A percentile compares a stretch with the other conserved stretches of the same genome.
Evolutionary conservation across 2,329 filamentous ascomycete species (phyloP).

Genomic region (Talaromyces sp.): DNA sequence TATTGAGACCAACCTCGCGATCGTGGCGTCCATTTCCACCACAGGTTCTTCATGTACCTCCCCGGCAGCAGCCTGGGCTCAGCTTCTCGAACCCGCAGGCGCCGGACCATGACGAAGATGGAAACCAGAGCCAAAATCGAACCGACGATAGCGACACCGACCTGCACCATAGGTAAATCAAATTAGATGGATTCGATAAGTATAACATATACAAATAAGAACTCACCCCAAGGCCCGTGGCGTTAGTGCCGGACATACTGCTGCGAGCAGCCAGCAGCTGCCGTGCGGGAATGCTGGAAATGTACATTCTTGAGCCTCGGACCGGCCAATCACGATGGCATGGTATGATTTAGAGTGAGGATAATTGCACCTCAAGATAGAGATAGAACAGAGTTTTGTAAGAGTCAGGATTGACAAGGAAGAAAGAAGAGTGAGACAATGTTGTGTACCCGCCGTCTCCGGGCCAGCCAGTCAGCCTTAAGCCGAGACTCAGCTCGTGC

Average conservation of each 20-base stretch:
- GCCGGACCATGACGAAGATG: constrained; percentile 42
- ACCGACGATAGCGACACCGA: constrained; percentile 34
- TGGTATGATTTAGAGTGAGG: neutral
- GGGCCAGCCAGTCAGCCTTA: constrained; percentile 12
- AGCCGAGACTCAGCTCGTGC: neutral
- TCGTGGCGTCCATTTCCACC: constrained; percentile 51
- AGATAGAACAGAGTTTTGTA: neutral
- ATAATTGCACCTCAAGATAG: neutral
- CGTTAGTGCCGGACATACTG: constrained; percentile 1
- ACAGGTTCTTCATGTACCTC: constrained; percentile 51
- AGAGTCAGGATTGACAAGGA: neutral
- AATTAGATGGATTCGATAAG: neutral
- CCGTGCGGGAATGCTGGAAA: constrained; percentile 14
- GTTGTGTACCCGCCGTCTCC: constrained; percentile 12
- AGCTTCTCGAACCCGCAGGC: constrained; percentile 44
- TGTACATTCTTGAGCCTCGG: constrained; percentile 19
- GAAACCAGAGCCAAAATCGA: constrained; percentile 31
- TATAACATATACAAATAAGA: neutral
- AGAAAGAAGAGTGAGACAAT: neutral
- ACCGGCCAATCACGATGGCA: constrained; percentile 13
- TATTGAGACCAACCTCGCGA: constrained; percentile 29
- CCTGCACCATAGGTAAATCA: constrained; percentile 22
- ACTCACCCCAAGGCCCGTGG: constrained; percentile 17
- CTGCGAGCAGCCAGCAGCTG: constrained; percentile 12
- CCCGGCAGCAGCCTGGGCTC: constrained; percentile 55